These are phyloP conservation scores for Citrullus amarus DNA, from an alignment of 306 rosid genomes.

Conservation along the genomic window DNA sequence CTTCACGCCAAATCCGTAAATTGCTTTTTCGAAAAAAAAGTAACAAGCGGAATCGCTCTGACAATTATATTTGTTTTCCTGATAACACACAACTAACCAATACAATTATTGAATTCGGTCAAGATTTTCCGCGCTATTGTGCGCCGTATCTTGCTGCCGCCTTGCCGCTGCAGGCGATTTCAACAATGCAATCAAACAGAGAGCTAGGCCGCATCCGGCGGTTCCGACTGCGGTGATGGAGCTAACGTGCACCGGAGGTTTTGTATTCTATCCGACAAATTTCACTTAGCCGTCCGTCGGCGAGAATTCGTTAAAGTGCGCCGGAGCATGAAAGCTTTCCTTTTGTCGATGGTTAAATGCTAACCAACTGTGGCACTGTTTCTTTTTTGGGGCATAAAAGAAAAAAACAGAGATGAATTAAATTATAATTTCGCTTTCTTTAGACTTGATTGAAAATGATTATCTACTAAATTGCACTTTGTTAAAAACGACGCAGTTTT, in stretches of 20 bases:
- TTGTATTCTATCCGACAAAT: too few species aligned
- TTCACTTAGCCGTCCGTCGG: background rate
- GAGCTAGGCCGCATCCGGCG: constrained; percentile 11
- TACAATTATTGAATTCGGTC: background rate
- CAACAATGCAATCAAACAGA: background rate
- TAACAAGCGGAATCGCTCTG: background rate
- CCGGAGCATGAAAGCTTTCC: background rate
- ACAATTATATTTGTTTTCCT: background rate
- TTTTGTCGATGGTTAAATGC: background rate
- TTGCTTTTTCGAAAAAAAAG: background rate
- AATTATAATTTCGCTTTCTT: background rate
- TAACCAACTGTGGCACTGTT: background rate
- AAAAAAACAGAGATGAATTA: background rate
- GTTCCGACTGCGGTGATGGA: constrained; percentile 16
- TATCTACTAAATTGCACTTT: background rate
- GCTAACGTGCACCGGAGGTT: constrained; percentile 10
- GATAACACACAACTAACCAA: background rate
- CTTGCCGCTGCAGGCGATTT: background rate
- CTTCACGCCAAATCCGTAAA: constrained; percentile 1
- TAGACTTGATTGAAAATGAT: background rate
- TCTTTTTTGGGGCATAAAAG: background rate
- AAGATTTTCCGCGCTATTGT: background rate
- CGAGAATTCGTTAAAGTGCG: background rate
- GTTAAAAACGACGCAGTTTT: background rate
- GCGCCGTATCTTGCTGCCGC: background rate